Evolutionary conservation across 805 yeast species (phyloP), one percentile per base, ranked within the genome.

Genomic region (Candida nonsorbophila): DNA sequence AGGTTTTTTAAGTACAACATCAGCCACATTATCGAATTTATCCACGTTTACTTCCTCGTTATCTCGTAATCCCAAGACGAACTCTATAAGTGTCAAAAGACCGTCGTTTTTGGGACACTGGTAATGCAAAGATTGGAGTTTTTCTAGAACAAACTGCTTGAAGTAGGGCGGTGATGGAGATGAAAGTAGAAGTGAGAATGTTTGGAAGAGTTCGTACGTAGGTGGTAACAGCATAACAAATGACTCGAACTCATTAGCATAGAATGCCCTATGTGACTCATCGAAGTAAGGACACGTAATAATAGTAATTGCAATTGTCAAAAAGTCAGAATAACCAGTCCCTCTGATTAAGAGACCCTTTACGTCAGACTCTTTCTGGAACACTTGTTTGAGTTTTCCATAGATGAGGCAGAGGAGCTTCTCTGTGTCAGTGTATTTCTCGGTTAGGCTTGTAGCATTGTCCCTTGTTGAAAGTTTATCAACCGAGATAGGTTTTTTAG

Each of bases 61-160:
- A 23, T 85, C 94, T 33, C 95, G 62, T 15, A 84, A 61, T 0
- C 95, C 95, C 9, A 83, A 61, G 1, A 84, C 65, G 38, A 84
- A 76, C 51, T 90, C 97, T 16, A 87, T 66, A 28, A 90, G 54
- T 2, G 87, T 68, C 16, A 72, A 55, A 2, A 92, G 75, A 0
- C 97, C 97, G 44, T 81, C 79, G 1, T 54, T 34, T 14, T 43
- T 51, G 2, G 69, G 52, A 14, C 94, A 67, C 24, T 66, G 52
- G 13, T 74, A 49, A 1, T 83, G 81, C 16, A 85, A 53, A 3
- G 50, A 36, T 1, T 80, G 70, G 3, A 90, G 59, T 27, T 68
- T 61, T 0, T 54, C 36, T 27, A 79, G 51, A 4, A 84, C 62
- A 33, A 67, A 58, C 5, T 40, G 39, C 27, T 67, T 66, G 43